Base-by-base conservation (phyloP, 305 asterid species). In the Plantago rigida region DNA sequence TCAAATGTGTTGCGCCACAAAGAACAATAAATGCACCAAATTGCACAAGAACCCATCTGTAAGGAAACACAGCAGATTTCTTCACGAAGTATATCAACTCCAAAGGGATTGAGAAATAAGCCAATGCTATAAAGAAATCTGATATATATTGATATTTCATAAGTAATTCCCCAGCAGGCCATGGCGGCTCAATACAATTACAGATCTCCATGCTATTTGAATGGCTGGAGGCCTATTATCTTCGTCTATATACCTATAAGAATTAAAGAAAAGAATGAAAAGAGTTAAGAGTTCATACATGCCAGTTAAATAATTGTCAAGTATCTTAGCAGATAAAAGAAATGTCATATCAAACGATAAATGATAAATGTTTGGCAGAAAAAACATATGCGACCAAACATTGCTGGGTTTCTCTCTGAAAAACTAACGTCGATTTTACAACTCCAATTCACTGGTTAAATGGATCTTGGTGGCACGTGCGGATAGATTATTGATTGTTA, bases 41-140 rank as follows among this genome's bases (percentile, higher is more conserved):
- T 83, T 93, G 99, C 67, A 93, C 94, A 42, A 93, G 95, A 69
- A 93, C 99, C 99, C 99, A 93, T 81, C 87, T 78, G 67, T 93
- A 93, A 0, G 99, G 99, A 69, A 93, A 89, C 57, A 89, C 96
- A 0, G 97, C 95, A 44, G 99, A 93, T 79, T 85, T 93, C 71
- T 93, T 81, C 31, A 92, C 97, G 62, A 92, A 92, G 84, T 89
- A 92, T 55, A 92, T 86, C 71, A 92, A 69, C 79, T 92, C 99
- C 72, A 92, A 55, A 9, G 99, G 99, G 73, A 92, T 92, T 24
- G 99, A 92, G 80, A 92, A 92, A 71, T 89, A 92, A 57, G 97
- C 99, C 74, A 92, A 74, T 15, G 97, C 97, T 8, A 92, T 92
- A 77, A 92, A 92, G 81, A 92, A 87, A 81, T 92, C 99, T 0